Percentiles rank a stretch among this genome's conserved stretches.
These are phyloP conservation scores for Polytrichum formosum DNA, from an alignment of 225 moss, liverwort and hornwort genomes.

Conservation along the genomic window DNA sequence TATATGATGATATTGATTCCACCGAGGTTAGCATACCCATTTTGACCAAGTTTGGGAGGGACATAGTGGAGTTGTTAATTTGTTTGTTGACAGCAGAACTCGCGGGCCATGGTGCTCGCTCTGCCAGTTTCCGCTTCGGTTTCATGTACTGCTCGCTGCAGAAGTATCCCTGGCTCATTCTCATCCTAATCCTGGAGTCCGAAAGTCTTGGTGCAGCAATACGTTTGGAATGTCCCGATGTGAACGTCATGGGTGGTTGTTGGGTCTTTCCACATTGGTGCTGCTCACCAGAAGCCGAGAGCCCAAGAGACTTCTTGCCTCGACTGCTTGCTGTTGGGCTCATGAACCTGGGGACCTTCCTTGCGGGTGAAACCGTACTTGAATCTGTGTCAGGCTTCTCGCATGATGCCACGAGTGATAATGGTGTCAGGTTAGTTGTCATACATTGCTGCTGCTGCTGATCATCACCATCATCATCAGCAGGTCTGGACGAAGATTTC, in stretches of 20 bases:
- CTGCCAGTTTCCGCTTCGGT: conserved; percentile 45
- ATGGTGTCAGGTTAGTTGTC: conserved; percentile 12
- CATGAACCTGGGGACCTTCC: conserved; percentile 59
- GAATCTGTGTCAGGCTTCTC: conserved; percentile 33
- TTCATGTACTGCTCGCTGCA: conserved; percentile 13
- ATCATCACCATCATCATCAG: not conserved
- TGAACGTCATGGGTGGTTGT: conserved; percentile 54
- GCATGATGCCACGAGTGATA: conserved; percentile 16
- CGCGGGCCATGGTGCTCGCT: conserved; percentile 48
- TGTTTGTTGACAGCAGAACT: conserved; percentile 27
- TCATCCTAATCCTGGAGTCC: conserved; percentile 10
- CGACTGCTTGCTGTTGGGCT: conserved; percentile 65
- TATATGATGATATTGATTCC: not conserved
- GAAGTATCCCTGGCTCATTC: not conserved
- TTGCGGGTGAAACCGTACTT: conserved; percentile 26
- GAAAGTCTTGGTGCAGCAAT: conserved; percentile 17
- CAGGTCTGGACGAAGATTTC: conserved; percentile 12
- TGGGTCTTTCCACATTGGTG: conserved; percentile 20
- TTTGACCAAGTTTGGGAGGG: conserved; percentile 10
- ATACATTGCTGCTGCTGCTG: too few species aligned
- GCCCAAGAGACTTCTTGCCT: conserved; percentile 30
- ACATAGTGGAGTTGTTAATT: conserved; percentile 16
- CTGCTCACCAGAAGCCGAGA: conserved; percentile 2
- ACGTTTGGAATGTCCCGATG: conserved; percentile 33
- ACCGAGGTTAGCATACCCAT: not conserved